Evolutionary conservation across 257 asterid genomes (phyloP).

Genomic region (Verbena officinalis): DNA sequence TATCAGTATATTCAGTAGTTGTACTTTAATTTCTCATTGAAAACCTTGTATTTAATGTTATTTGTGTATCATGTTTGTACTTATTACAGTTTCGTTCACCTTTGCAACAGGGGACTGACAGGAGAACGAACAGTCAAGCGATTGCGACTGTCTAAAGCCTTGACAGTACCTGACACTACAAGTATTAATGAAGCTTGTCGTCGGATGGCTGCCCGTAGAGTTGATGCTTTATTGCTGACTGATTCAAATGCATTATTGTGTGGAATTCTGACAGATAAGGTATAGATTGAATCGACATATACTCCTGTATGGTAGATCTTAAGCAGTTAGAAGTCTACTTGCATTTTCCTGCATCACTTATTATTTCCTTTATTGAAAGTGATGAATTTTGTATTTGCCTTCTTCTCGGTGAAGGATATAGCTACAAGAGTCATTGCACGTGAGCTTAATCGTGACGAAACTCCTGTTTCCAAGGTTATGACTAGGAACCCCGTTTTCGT

Average conservation of each 20-base stretch:
- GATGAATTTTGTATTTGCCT: neutral
- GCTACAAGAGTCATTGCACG: constrained; percentile 85
- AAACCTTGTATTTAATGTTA: neutral
- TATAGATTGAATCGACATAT: constrained; percentile 35
- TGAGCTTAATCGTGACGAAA: constrained; percentile 75
- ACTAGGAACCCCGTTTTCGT: constrained; percentile 95
- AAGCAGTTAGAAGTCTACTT: constrained; percentile 16
- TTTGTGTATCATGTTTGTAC: neutral
- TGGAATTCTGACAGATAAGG: constrained; percentile 98
- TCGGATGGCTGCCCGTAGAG: constrained; percentile 98
- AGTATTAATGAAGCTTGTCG: constrained; percentile 85
- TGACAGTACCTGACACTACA: constrained; percentile 90
- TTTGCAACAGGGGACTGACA: constrained; percentile 69
- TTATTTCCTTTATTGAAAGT: constrained; percentile 21
- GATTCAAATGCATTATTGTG: constrained; percentile 94
- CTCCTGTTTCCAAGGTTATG: constrained; percentile 94
- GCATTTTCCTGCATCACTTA: constrained; percentile 17
- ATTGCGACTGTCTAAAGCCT: constrained; percentile 86
- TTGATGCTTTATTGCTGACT: constrained; percentile 92
- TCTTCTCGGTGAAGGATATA: constrained; percentile 66
- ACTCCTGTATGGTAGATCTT: neutral
- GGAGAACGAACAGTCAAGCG: constrained; percentile 98
- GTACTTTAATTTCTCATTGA: constrained; percentile 3
- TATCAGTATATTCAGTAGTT: neutral
- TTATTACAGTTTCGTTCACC: constrained; percentile 21